Base-by-base conservation (phyloP, 192 early-diverging fungal species). In the Coemansia sp. region DNA sequence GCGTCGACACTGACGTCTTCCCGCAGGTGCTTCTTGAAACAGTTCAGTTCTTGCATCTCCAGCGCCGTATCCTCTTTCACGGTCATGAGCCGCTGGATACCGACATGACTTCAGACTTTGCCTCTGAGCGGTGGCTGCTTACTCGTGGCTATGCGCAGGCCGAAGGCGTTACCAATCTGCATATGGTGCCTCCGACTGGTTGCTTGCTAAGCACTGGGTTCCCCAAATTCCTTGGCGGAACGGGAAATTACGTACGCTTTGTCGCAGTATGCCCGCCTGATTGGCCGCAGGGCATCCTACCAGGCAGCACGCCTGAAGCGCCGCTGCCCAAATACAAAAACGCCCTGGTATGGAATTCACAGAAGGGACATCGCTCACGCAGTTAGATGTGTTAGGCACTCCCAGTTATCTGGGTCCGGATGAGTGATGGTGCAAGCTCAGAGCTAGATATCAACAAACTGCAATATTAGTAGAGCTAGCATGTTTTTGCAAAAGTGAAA, bases 51-150 rank as follows among this genome's bases (percentile, higher is more conserved):
- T 58, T 83, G 44, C 81, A 83, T 36, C 67, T 70, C 34, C 34
- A 75, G 57, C 64, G 81, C 24, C 37, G 42, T 23, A 79, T 83
- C 25, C 62, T 83, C 51, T 83, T 83, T 57, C 81, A 83, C 10
- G 81, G 81, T 10, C 81, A 83, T 50, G 81, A 83, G 66, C 81
- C 81, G 9, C 66, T 83, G 65, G 81, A 83, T 52, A 70, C 81
- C 4, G 81, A 83, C 60, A 79, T 79, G 69, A 79, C 81, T 14
- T 66, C 81, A 0, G 42, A 63, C 48, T 74, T 83, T 50, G 81
- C 67, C 5, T 51, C 81, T 2, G 81, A 83, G 49, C 24, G 58
- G 12, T 83, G 81, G 81, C 62, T 79, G 23, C 71, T 83, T 15
- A 21, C 53, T 18, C 73, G 73, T 28, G 81, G 81, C 0, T 79